Evolutionary conservation across 1,284 basidiomycete genomes (phyloP).

Genomic region (Cryptococcus sp.): DNA sequence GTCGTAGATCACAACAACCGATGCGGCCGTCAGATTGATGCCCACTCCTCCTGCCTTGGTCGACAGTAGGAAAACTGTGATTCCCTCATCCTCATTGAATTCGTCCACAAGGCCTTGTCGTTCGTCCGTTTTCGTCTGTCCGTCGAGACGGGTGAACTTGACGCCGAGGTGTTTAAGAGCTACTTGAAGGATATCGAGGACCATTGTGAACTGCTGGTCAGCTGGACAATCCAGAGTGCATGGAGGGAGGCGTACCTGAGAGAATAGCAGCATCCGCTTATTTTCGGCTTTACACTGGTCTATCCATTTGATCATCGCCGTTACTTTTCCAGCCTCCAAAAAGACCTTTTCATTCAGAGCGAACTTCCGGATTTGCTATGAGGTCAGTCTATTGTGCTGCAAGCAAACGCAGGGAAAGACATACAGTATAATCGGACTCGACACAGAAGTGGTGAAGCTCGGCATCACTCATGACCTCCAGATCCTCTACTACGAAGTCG

Average conservation of each 20-base stretch:
- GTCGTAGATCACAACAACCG: constrained; percentile 93
- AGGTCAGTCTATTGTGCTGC: constrained; percentile 1
- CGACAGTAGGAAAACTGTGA: constrained; percentile 88
- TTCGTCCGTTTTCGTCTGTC: constrained; percentile 88
- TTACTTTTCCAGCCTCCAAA: constrained; percentile 85
- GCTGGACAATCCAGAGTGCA: neutral
- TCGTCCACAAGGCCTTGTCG: constrained; percentile 92
- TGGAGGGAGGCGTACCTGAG: constrained; percentile 64
- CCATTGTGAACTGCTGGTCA: constrained; percentile 81
- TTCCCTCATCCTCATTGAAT: constrained; percentile 89
- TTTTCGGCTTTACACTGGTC: constrained; percentile 64
- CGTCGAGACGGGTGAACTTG: constrained; percentile 84
- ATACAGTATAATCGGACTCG: constrained; percentile 66
- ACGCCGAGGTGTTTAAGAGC: constrained; percentile 72
- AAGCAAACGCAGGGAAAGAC: constrained; percentile 15
- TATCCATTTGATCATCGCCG: constrained; percentile 67
- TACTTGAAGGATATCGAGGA: constrained; percentile 87
- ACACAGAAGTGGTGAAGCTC: constrained; percentile 79
- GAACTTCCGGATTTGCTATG: constrained; percentile 72
- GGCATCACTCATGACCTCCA: constrained; percentile 85
- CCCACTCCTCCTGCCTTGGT: constrained; percentile 79
- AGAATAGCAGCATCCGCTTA: constrained; percentile 87
- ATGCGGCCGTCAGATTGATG: constrained; percentile 86
- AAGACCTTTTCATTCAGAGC: constrained; percentile 71
- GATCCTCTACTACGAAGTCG: constrained; percentile 82